These are phyloP conservation scores for Juncus effusus DNA, from an alignment of 176 grass and related monocot species.

Conservation along the genomic window DNA sequence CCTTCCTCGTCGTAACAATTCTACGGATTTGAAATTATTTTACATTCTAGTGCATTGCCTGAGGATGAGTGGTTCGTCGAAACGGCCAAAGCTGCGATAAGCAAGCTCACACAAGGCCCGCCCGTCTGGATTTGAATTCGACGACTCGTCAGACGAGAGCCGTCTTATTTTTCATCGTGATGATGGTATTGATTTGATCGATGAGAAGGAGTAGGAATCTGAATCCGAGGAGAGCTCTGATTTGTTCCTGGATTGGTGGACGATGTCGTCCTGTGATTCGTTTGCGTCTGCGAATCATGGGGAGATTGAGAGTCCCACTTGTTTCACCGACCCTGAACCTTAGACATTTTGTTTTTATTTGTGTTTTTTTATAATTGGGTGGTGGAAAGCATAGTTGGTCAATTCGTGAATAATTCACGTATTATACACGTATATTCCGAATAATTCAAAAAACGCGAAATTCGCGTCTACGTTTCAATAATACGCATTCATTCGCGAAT, in stretches of 20 bases:
- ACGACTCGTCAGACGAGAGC: conserved; percentile 36
- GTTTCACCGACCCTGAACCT: conserved; percentile 69
- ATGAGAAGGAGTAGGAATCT: conserved; percentile 33
- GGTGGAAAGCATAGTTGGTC: too few relatives aligned
- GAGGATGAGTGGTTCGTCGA: conserved; percentile 95
- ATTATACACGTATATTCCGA: too few relatives aligned
- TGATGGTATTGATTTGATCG: neutral
- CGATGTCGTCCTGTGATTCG: conserved; percentile 50
- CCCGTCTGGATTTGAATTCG: conserved; percentile 54
- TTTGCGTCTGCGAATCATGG: conserved; percentile 92
- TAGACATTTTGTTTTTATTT: conserved; percentile 3
- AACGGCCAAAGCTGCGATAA: conserved; percentile 73
- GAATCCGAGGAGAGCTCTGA: conserved; percentile 58
- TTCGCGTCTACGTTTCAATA: too few relatives aligned
- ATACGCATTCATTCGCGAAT: too few relatives aligned
- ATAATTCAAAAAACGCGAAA: too few relatives aligned
- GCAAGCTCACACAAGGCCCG: conserved; percentile 75
- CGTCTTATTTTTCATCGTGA: conserved; percentile 27
- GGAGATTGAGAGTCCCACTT: conserved; percentile 70
- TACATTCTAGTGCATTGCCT: conserved; percentile 60
- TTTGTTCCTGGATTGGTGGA: conserved; percentile 12
- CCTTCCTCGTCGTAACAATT: neutral
- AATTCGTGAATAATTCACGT: too few relatives aligned
- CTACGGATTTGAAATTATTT: neutral
- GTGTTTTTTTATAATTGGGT: too few relatives aligned